These are phyloP conservation scores for Globisporangium paroecandrum DNA, from an alignment of 352 stramenopile genomes.

Conservation along the genomic window DNA sequence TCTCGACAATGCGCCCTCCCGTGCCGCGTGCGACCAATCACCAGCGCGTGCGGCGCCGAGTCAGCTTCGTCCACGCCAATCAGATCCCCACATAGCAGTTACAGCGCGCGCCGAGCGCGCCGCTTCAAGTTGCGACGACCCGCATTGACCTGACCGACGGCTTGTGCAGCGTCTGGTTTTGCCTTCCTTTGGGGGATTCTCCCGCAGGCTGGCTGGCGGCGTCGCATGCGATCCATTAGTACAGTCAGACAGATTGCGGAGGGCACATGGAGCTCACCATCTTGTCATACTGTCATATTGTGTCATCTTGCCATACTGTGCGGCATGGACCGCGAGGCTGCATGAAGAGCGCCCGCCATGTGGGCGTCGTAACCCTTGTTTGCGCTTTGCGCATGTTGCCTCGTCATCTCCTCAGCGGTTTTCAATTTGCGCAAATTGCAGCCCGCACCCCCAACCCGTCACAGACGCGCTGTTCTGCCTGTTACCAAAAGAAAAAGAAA, in stretches of 20 bases:
- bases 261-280: too few species aligned
- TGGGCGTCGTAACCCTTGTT: background rate
- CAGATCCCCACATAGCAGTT: background rate
- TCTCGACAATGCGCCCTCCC: constrained; percentile 4
- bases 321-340: background rate
- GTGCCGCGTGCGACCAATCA: constrained; percentile 6
- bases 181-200: background rate
- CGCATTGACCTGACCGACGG: background rate
- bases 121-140: background rate
- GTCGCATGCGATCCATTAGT: background rate
- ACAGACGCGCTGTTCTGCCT: background rate
- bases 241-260: background rate
- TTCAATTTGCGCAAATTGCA: constrained; percentile 11
- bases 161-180: background rate
- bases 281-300: too few species aligned
- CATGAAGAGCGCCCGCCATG: background rate
- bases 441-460: background rate
- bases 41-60: background rate
- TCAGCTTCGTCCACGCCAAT: constrained; percentile 11
- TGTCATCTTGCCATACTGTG: too few species aligned
- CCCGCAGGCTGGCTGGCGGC: background rate
- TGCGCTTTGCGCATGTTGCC: background rate
- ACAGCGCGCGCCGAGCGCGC: background rate
- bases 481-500: constrained; percentile 8
- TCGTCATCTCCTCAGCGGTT: constrained; percentile 3